Base-by-base conservation (phyloP, 1,139 yeast genomes). In the Suhomyces panamericanus region DNA sequence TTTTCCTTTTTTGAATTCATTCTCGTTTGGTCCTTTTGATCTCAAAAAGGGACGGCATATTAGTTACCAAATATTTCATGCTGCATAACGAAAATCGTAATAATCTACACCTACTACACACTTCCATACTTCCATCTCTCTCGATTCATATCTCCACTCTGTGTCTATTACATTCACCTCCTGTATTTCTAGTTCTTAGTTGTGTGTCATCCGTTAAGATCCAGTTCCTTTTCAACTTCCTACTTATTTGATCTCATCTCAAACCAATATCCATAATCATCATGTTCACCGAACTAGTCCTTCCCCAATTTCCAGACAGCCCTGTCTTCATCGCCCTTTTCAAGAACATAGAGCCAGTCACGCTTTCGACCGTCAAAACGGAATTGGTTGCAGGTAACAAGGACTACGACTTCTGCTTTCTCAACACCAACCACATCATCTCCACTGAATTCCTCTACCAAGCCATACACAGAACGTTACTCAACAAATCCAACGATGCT, bases 371-470 rank as follows among this genome's bases (percentile, higher is more conserved):
- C 1, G 65, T 72, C 12, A 72, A 70, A 43, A 33, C 51, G 1
- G 57, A 66, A 43, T 62, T 73, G 38, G 54, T 68, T 3, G 53
- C 56, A 11, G 69, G 64, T 8, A 64, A 73, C 49, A 38, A 50
- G n/a, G 60, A 60, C 22, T 73, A 69, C 51, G 73, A 73, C 50
- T 72, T 57, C 53, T 69, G 77, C 40, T 72, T 73, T 50, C 55
- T 73, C 26, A 74, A 70, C 54, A 63, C 74, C 17, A 56, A 60
- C 16, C 67, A 67, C 49, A 56, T 74, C 14, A 58, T 71, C 12
- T 73, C 78, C 1, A 38, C 57, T 34, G 76, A 71, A 46, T 76
- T 69, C 38, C 56, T 74, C 35, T 55, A 58, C 38, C 58, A 62
- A 43, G 65, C 69, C 29, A 56, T 73, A 27, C 63, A 71, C 54